phyloP scores from a whole-genome alignment of 495 filamentous ascomycete genomes.

The Aspergillus funiculosus region DNA sequence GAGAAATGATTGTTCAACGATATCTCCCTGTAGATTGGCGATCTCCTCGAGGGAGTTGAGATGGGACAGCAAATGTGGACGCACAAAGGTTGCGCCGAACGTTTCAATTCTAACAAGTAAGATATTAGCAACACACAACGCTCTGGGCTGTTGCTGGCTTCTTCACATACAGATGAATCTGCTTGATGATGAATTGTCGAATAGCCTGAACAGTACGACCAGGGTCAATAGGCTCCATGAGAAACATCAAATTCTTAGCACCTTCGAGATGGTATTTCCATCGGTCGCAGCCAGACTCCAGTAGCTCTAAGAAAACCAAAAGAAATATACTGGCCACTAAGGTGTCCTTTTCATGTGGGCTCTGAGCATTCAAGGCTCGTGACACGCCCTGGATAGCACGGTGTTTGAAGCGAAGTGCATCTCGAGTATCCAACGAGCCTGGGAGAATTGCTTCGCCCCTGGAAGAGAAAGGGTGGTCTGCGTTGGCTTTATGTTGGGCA shows the following conservation, averaged over 20 bases:
- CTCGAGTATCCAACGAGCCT: conserved; percentile 15
- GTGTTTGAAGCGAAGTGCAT: conserved; percentile 47
- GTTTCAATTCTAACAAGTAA: conserved; percentile 32
- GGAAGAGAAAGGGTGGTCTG: conserved; percentile 17
- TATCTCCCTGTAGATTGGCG: conserved; percentile 20
- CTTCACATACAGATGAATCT: conserved; percentile 20
- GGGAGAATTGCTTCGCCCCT: not conserved
- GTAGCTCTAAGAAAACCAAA: conserved; percentile 49
- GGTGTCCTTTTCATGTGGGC: conserved; percentile 24
- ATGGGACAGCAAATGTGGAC: conserved; percentile 31
- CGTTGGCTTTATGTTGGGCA: conserved; percentile 46
- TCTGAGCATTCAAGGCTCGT: conserved; percentile 18
- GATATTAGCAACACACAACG: not conserved
- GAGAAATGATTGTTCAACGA: conserved; percentile 35
- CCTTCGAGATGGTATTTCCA: conserved; percentile 51
- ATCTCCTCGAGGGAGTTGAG: conserved; percentile 12
- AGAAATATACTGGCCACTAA: conserved; percentile 47
- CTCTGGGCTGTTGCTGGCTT: not conserved
- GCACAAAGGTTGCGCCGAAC: conserved; percentile 42
- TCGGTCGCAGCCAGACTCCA: conserved; percentile 46
- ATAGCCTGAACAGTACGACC: conserved; percentile 22
- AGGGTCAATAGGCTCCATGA: conserved; percentile 6
- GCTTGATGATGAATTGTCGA: conserved; percentile 20
- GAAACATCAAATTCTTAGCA: conserved; percentile 37
- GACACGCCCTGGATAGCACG: conserved; percentile 43